Evolutionary conservation across 1,284 basidiomycete genomes (phyloP).

Genomic region (Taiwanofungus camphoratus): DNA sequence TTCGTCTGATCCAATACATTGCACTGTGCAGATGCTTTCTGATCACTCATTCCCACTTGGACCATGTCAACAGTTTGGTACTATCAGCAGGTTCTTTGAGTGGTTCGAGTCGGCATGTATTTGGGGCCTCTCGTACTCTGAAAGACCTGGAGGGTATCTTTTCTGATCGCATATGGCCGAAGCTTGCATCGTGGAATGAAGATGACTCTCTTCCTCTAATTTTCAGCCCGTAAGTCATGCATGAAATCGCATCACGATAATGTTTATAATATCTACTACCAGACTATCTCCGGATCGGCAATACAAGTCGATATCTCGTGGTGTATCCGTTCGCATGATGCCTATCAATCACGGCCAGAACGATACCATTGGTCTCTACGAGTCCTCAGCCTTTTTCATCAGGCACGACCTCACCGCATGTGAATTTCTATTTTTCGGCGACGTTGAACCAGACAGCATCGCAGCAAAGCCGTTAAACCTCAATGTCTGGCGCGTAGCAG

Average conservation of each 20-base stretch:
- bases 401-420: slow-evolving; percentile 48
- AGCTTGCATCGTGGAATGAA: slow-evolving; percentile 70
- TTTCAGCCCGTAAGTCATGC: slow-evolving; percentile 38
- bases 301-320: slow-evolving; percentile 47
- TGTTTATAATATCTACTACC: not conserved
- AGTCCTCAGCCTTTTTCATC: slow-evolving; percentile 74
- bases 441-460: slow-evolving; percentile 74
- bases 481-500: slow-evolving; percentile 67
- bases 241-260: slow-evolving; percentile 22
- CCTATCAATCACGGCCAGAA: slow-evolving; percentile 68
- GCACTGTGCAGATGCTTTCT: slow-evolving; percentile 56
- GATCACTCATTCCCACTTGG: slow-evolving; percentile 77
- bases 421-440: slow-evolving; percentile 82
- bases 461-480: slow-evolving; percentile 50
- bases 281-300: slow-evolving; percentile 30
- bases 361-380: slow-evolving; percentile 42
- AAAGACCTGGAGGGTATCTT: slow-evolving; percentile 71
- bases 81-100: slow-evolving; percentile 67
- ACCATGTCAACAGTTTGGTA: slow-evolving; percentile 74
- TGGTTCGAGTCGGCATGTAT: slow-evolving; percentile 61
- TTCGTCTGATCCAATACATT: not conserved
- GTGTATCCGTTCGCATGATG: slow-evolving; percentile 61
- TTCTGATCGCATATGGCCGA: slow-evolving; percentile 76
- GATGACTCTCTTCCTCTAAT: slow-evolving; percentile 49
- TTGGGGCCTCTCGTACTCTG: slow-evolving; percentile 55